Evolutionary conservation across 805 yeast species (phyloP).

Genomic region (Myxozyma vanderwaltii): DNA sequence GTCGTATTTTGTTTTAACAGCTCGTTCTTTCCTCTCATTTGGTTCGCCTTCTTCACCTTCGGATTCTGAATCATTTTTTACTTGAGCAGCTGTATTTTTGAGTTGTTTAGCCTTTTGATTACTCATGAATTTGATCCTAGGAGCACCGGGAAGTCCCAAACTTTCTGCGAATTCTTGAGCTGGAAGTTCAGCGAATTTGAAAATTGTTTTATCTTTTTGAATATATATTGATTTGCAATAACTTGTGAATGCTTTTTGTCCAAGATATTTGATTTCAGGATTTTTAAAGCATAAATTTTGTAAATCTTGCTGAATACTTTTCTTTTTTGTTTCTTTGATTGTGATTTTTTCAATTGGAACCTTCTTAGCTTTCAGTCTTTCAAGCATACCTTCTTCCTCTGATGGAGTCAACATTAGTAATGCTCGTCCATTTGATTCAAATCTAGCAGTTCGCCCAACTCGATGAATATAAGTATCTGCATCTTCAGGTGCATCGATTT

Average conservation of each 20-base stretch:
- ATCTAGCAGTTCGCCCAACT: slow-evolving; percentile 98
- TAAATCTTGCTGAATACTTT: slow-evolving; percentile 75
- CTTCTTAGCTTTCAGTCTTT: slow-evolving; percentile 59
- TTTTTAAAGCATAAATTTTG: slow-evolving; percentile 90
- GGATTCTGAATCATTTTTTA: slow-evolving; percentile 52
- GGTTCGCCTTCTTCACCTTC: slow-evolving; percentile 66
- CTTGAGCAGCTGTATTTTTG: slow-evolving; percentile 82
- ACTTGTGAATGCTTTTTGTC: slow-evolving; percentile 93
- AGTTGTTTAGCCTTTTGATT: slow-evolving; percentile 59
- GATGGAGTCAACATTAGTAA: slow-evolving; percentile 78
- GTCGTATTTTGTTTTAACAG: slow-evolving; percentile 84
- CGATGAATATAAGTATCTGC: slow-evolving; percentile 98
- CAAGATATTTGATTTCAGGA: slow-evolving; percentile 88
- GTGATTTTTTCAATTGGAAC: slow-evolving; percentile 73
- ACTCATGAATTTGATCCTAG: slow-evolving; percentile 76
- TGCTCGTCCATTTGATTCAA: slow-evolving; percentile 81
- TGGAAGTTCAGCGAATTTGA: slow-evolving; percentile 74
- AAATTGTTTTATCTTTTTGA: slow-evolving; percentile 85
- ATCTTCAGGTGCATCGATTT: slow-evolving; percentile 99
- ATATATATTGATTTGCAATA: slow-evolving; percentile 82
- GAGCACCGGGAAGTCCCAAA: slow-evolving; percentile 94
- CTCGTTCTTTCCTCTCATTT: slow-evolving; percentile 43
- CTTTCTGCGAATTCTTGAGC: slow-evolving; percentile 83
- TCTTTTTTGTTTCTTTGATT: slow-evolving; percentile 70
- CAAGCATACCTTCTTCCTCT: slow-evolving; percentile 77